phyloP scores from a whole-genome alignment of 1,284 basidiomycete species.

The Cerioporus squamosus region DNA sequence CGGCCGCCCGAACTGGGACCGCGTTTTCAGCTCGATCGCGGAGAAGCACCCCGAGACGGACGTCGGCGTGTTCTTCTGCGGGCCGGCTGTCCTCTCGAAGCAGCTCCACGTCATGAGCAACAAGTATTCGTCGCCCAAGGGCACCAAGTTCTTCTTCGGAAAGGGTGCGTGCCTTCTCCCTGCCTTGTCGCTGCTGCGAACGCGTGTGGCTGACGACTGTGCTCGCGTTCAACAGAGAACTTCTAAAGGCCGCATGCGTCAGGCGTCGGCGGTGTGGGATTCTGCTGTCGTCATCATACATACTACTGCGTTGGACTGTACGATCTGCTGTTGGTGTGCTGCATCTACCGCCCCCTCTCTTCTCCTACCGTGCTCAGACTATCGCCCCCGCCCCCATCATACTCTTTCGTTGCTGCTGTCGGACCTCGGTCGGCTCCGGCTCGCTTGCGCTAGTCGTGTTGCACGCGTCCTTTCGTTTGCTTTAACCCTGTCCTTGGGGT shows the following conservation, averaged over 20 bases:
- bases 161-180: slow-evolving; percentile 54
- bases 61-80: slow-evolving; percentile 88
- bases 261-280: neutral
- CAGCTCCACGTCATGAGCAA: slow-evolving; percentile 79
- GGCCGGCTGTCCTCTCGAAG: slow-evolving; percentile 71
- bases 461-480: slow-evolving; percentile 24
- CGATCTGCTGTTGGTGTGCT: slow-evolving; percentile 11
- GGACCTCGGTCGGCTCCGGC: slow-evolving; percentile 13
- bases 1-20: slow-evolving; percentile 92
- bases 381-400: neutral
- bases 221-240: slow-evolving; percentile 33
- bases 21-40: slow-evolving; percentile 75
- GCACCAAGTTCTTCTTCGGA: slow-evolving; percentile 88
- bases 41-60: slow-evolving; percentile 86
- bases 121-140: slow-evolving; percentile 82
- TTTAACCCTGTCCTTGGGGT: no score
- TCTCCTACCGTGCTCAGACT: neutral
- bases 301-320: slow-evolving; percentile 6
- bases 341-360: neutral
- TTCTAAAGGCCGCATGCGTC: slow-evolving; percentile 30
- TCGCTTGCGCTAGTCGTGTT: slow-evolving; percentile 23
- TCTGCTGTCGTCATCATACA: neutral
- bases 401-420: slow-evolving; percentile 5
- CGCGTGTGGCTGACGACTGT: neutral
- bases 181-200: neutral